These are phyloP conservation scores for Tetragonia tetragonoides DNA, from an alignment of 148 eudicot species.

Conservation along the genomic window DNA sequence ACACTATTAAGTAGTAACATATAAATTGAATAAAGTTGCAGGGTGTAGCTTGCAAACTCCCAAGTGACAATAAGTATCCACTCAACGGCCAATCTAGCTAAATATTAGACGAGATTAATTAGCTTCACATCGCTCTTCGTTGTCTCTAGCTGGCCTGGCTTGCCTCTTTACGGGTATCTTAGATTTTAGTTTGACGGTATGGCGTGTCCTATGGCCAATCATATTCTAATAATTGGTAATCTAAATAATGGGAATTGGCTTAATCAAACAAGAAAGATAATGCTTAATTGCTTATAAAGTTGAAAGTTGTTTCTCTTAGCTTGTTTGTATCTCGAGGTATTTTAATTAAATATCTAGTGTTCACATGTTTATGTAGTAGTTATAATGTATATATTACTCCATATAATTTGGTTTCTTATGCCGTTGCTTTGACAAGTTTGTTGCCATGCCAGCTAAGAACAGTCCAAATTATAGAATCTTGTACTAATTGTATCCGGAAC, in stretches of 20 bases:
- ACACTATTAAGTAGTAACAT: no score
- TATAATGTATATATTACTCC: not conserved
- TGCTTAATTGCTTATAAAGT: not conserved
- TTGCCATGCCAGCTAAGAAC: constrained; percentile 1
- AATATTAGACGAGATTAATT: not conserved
- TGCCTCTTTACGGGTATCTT: not conserved
- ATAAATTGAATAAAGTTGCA: no score
- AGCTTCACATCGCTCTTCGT: not conserved
- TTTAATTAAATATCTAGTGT: not conserved
- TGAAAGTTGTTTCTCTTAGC: not conserved
- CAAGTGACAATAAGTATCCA: no score
- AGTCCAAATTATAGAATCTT: constrained; percentile 7
- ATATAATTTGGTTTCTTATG: not conserved
- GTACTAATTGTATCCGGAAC: constrained; percentile 7
- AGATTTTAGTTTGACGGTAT: no score
- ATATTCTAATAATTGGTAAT: no score
- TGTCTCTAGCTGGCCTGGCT: not conserved
- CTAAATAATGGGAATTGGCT: not conserved
- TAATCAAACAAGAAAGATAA: not conserved
- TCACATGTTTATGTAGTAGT: constrained; percentile 12
- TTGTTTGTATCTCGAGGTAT: constrained; percentile 10
- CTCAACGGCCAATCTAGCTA: no score
- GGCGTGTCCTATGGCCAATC: no score
- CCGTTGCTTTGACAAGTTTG: constrained; percentile 14
- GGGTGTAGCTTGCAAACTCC: no score